Base-by-base conservation (phyloP, 73 alveolate genomes). In the Paramecium tetraurelia region DNA sequence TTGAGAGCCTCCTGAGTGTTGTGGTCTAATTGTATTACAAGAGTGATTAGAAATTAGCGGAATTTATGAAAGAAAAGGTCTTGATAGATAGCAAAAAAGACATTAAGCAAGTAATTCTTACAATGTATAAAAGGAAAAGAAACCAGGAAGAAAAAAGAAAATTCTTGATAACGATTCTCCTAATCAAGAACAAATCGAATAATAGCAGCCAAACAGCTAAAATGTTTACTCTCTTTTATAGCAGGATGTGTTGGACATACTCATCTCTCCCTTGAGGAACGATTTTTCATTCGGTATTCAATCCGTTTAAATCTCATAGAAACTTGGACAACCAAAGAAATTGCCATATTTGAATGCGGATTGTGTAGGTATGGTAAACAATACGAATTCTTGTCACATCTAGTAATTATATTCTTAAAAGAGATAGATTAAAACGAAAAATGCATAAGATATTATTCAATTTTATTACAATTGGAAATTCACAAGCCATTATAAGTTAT, bases 301-400 rank as follows among this genome's bases (percentile, higher is more conserved):
- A 21, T 33, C 29, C 2, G 33, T 84, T 63, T 12, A 27, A 3
- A 63, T 24, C 38, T 14, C 24, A 63, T 72, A 88, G 94, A 88
- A 72, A 72, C 59, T 27, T 88, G 94, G 92, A 88, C 92, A 29
- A 76, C 92, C 3, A 57, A 88, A 33, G 92, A 88, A 63, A 63
- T 88, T 12, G 94, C 94, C 3, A 84, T 88, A 12, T 88, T 88
- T 38, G 94, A 88, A 88, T 88, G 94, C 44, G 90, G 92, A 76
- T 50, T 88, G 1, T 88, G 94, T 40, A 63, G 94, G 31, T 88
- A 48, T 88, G 94, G 94, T 9, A 88, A 88, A 88, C 16, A 88
- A 84, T 88, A 69, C 16, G 87, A 88, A 43, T 76, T 27, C 41
- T 57, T 88, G 31, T 59, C 85, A 40, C 69, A 88, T 16, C 59